A percentile compares a stretch with the other conserved stretches of the same genome.
phyloP scores from a whole-genome alignment of 768 basidiomycete species.

The Lentinula sp. region DNA sequence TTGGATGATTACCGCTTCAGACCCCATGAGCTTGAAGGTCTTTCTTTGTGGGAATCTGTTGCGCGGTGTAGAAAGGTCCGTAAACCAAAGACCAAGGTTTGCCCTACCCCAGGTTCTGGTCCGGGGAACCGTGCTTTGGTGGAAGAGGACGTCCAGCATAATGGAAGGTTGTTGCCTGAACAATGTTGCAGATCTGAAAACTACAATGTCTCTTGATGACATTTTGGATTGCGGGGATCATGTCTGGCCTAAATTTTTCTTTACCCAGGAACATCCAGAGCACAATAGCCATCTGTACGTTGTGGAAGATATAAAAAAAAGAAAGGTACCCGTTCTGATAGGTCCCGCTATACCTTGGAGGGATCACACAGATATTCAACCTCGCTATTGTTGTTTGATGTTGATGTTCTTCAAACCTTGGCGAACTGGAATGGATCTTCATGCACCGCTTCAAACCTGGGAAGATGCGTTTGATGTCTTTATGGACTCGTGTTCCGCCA shows the following conservation, averaged over 20 bases:
- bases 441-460: background rate
- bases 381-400: constrained; percentile 6
- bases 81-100: background rate
- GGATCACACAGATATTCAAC: background rate
- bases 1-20: background rate
- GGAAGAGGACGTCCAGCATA: background rate
- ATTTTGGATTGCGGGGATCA: no score
- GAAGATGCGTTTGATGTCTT: background rate
- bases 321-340: background rate
- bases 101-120: no score
- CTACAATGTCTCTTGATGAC: no score
- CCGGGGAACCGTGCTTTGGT: no score
- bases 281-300: no score
- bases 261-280: no score
- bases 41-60: background rate
- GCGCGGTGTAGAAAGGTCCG: background rate
- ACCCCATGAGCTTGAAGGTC: background rate
- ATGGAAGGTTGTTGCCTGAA: no score
- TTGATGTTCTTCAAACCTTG: constrained; percentile 10
- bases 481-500: background rate
- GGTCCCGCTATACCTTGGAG: background rate
- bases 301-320: no score
- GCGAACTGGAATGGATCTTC: no score
- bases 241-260: no score
- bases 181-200: no score